Conservation (phyloP, 345 rosid species). For the Salix udensis region DNA sequence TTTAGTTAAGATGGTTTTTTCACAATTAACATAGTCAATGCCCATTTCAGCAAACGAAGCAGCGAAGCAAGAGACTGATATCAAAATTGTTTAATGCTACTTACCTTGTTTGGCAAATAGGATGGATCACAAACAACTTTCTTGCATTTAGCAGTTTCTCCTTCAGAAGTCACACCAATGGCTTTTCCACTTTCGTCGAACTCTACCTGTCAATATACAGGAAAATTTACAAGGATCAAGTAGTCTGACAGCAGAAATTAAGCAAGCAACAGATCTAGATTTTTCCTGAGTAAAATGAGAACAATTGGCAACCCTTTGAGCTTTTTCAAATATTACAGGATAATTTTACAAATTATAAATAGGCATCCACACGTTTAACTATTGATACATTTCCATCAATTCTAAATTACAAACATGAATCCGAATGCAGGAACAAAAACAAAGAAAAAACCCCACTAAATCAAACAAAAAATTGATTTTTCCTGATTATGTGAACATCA, state of each 20-base stretch:
- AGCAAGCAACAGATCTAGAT: background rate
- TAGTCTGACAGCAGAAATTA: too few relatives aligned
- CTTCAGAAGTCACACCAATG: slow-evolving; percentile 71
- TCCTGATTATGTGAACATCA: too few relatives aligned
- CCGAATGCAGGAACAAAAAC: background rate
- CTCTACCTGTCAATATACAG: slow-evolving; percentile 49
- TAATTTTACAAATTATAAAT: too few relatives aligned
- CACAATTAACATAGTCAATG: background rate
- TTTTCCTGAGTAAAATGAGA: too few relatives aligned
- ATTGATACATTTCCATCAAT: background rate
- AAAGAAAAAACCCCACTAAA: background rate
- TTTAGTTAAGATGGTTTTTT: too few relatives aligned
- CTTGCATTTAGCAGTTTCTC: slow-evolving; percentile 93
- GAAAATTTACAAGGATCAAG: background rate
- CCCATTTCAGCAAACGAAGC: background rate
- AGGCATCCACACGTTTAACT: background rate
- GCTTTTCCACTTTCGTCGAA: slow-evolving; percentile 68
- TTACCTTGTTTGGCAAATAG: slow-evolving; percentile 81
- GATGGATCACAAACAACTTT: slow-evolving; percentile 89
- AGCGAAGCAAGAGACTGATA: background rate
- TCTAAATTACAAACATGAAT: background rate
- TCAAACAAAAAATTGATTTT: background rate
- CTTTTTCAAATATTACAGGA: too few relatives aligned
- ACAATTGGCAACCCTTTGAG: too few relatives aligned
- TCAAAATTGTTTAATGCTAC: background rate